These are phyloP conservation scores for Zygoascus hellenicus DNA, from an alignment of 1,139 yeast genomes.

Conservation along the genomic window DNA sequence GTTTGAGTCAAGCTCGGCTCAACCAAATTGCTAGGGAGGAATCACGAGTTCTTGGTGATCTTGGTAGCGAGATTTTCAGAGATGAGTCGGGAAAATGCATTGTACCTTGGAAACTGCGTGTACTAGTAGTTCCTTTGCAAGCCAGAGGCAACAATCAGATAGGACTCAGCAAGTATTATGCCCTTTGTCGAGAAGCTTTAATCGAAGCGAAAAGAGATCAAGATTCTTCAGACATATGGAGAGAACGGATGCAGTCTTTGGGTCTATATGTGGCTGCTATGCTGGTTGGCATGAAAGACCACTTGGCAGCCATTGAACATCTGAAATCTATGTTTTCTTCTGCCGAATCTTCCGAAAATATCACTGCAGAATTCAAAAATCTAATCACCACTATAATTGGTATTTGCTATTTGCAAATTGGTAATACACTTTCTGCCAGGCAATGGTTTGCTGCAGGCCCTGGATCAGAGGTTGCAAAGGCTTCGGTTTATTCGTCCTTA, in stretches of 20 bases:
- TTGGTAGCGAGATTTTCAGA: slow-evolving; percentile 23
- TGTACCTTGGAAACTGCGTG: slow-evolving; percentile 31
- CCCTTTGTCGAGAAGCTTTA: slow-evolving; percentile 29
- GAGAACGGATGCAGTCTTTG: slow-evolving; percentile 25
- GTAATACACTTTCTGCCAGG: slow-evolving; percentile 28
- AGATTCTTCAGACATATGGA: slow-evolving; percentile 21
- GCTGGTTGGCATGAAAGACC: slow-evolving; percentile 31
- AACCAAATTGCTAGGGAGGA: slow-evolving; percentile 24
- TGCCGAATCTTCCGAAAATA: slow-evolving; percentile 8
- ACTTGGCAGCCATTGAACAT: slow-evolving; percentile 30
- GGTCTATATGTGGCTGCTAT: slow-evolving; percentile 32
- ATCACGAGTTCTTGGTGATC: slow-evolving; percentile 24
- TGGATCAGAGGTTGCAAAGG: slow-evolving; percentile 11
- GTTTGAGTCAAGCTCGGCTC: slow-evolving; percentile 22
- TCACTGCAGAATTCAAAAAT: slow-evolving; percentile 14
- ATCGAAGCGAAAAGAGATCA: slow-evolving; percentile 15
- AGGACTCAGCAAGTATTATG: slow-evolving; percentile 25
- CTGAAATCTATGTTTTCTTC: slow-evolving; percentile 24
- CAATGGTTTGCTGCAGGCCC: slow-evolving; percentile 25
- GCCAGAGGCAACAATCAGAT: slow-evolving; percentile 26
- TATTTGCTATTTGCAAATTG: slow-evolving; percentile 26
- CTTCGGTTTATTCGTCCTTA: slow-evolving; percentile 17
- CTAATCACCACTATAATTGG: slow-evolving; percentile 23
- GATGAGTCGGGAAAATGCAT: slow-evolving; percentile 23
- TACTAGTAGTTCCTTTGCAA: slow-evolving; percentile 25